Conservation (phyloP, 2,329 filamentous ascomycete genomes). For the Kalaharituber pfeilii region DNA sequence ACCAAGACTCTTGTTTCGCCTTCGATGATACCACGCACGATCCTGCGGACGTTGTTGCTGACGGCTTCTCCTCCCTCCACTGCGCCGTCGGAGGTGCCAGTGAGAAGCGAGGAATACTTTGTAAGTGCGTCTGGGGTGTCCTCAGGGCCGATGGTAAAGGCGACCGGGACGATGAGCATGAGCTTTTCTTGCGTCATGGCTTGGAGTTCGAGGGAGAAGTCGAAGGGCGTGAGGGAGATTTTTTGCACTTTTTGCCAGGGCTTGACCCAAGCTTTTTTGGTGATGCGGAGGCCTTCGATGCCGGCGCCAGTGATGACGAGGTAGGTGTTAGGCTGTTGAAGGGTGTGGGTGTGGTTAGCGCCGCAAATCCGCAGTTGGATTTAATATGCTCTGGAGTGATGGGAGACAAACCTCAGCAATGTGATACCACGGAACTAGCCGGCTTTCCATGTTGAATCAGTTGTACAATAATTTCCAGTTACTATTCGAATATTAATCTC, state of each 20-base stretch:
- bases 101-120: slow-evolving; percentile 69
- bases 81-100: slow-evolving; percentile 36
- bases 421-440: not conserved
- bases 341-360: not conserved
- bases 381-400: not conserved
- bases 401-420: not conserved
- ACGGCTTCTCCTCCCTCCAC: slow-evolving; percentile 21
- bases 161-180: slow-evolving; percentile 30
- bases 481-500: too few species aligned
- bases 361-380: not conserved
- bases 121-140: slow-evolving; percentile 51
- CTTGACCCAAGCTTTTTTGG: slow-evolving; percentile 56
- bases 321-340: slow-evolving; percentile 50
- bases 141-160: slow-evolving; percentile 40
- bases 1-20: slow-evolving; percentile 72
- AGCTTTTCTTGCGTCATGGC: slow-evolving; percentile 79
- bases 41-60: slow-evolving; percentile 56
- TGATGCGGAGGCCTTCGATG: slow-evolving; percentile 56
- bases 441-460: too few species aligned
- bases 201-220: slow-evolving; percentile 66
- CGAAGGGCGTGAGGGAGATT: slow-evolving; percentile 51
- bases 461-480: too few species aligned
- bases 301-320: slow-evolving; percentile 71
- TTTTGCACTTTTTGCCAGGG: slow-evolving; percentile 46
- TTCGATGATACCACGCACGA: slow-evolving; percentile 80